Base-by-base conservation (phyloP, 495 filamentous ascomycete species). In the Penicillium odoratum region DNA sequence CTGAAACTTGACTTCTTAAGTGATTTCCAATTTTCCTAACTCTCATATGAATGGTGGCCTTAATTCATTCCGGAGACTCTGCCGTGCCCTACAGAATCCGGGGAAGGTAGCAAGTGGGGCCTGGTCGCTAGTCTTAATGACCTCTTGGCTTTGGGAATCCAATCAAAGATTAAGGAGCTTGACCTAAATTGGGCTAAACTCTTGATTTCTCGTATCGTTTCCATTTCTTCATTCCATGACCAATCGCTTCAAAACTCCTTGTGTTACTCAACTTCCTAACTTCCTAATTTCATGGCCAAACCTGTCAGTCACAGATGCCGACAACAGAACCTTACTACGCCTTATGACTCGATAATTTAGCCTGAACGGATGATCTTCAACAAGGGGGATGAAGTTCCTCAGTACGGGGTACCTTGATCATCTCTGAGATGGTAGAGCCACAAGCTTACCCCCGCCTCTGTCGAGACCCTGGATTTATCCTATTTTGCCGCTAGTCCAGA, bases 401-500 rank as follows among this genome's bases (percentile, higher is more conserved):
- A 21, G 21, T 21, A 21, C 21, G 21, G 21, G 21, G 21, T 21
- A 21, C 21, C 1, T 21, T 21, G 7, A 40, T 4, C 21, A 21
- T 21, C 21, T 21, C 21, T 21, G 21, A 33, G 31, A 10, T 33
- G 31, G 40, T 44, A 15, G 40, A 16, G 5, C 38, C n/a, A 15
- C 15, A 40, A 40, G 38, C 38, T 40, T 40, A 40, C 16, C 38
- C 38, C 15, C 38, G 15, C 38, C 38, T 16, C 11, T 5, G 10
- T 18, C 16, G 2, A 28, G 43, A 36, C 3, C 7, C 7, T 28
- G 34, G 43, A 30, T 58, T 58, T 55, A 58, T 55, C 59, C 59
- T 58, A 58, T 55, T 62, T 58, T 62, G 55, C 59, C 59, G 55
- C 46, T 33, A 33, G 26, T 11, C 15, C 15, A 38, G 26, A 45